Base-by-base conservation (phyloP, 2,329 filamentous ascomycete species). In the Trichophyton equinum region DNA sequence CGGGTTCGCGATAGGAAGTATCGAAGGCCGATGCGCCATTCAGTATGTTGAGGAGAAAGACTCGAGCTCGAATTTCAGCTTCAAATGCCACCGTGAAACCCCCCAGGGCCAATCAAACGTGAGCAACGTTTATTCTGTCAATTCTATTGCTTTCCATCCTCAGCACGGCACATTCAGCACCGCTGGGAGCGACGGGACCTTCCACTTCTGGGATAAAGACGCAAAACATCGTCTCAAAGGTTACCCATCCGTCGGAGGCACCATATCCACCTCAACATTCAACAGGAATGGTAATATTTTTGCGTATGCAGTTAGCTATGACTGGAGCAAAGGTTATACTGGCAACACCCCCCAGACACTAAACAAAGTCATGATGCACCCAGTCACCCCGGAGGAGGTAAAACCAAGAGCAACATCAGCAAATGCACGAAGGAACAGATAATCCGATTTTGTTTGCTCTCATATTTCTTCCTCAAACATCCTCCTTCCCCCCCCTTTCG, bases 21-120 rank as follows among this genome's bases (percentile, higher is more conserved):
- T 99, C 68, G 94, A 99, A 74, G 94, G 94, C 33, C 87, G 94
- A 61, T 99, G 94, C 73, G 94, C 94, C 1, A 99, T 99, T 65
- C 94, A 99, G 73, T 97, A 99, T 69, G 90, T 96, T 40, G 92
- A 99, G 69, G 94, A 99, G 49, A 96, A 96, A 75, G 91, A 99
- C 72, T 78, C 87, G 2, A 83, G 85, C 69, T 88, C 86, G 70
- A 97, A 99, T 79, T 99, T 99, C 80, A 96, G 90, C 47, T 99
- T 99, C 85, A 97, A 97, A 77, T 99, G 94, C 76, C 94, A 99
- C 75, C 91, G 94, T 62, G 89, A 96, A 68, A 83, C 84, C 4
- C 84, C 88, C 1, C 77, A 84, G 59, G 72, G 70, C 60, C 83
- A 73, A 0, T 64, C 83, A 69, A 91, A 90, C 74, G 78, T 87